Conservation (phyloP, 2,329 filamentous ascomycete genomes). For the Colletotrichum magnum region DNA sequence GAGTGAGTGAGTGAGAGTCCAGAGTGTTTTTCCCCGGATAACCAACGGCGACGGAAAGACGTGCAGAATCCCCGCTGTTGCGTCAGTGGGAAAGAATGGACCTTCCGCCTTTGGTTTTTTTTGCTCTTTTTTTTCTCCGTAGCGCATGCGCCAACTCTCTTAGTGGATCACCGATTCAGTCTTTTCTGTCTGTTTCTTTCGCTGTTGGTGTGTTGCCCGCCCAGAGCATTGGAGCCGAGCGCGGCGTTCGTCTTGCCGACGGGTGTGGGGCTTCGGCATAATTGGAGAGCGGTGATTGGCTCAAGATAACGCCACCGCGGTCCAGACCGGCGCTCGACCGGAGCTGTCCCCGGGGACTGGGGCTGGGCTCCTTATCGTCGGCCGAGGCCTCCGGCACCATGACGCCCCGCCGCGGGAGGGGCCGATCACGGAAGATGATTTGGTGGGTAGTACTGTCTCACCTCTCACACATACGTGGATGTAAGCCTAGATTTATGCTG, state of each 20-base stretch:
- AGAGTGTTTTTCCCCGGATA: constrained; percentile 12
- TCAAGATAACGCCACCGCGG: constrained; percentile 22
- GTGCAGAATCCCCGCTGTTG: constrained; percentile 38
- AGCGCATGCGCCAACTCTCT: too few relatives aligned
- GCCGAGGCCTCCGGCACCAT: constrained; percentile 17
- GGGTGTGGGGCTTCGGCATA: constrained; percentile 11
- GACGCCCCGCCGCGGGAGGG: constrained; percentile 27
- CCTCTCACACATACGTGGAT: too few relatives aligned
- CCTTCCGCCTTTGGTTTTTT: constrained; percentile 19
- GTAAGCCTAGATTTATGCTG: too few relatives aligned
- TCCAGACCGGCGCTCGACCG: constrained; percentile 24
- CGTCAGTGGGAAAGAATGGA: constrained; percentile 30
- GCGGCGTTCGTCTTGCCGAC: constrained; percentile 35
- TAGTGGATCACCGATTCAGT: neutral
- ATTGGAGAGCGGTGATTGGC: constrained; percentile 9
- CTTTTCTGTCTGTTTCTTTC: constrained; percentile 3
- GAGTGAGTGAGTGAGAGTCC: too few relatives aligned
- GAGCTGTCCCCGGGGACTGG: constrained; percentile 28
- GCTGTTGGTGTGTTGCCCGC: constrained; percentile 15
- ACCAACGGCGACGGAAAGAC: constrained; percentile 20
- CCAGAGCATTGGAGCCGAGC: constrained; percentile 28
- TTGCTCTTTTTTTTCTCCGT: too few relatives aligned
- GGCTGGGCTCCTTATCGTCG: constrained; percentile 26
- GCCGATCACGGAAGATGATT: constrained; percentile 20
- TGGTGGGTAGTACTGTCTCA: too few relatives aligned